These are phyloP conservation scores for Coffea canephora DNA, from an alignment of 257 asterid genomes.

Conservation along the genomic window DNA sequence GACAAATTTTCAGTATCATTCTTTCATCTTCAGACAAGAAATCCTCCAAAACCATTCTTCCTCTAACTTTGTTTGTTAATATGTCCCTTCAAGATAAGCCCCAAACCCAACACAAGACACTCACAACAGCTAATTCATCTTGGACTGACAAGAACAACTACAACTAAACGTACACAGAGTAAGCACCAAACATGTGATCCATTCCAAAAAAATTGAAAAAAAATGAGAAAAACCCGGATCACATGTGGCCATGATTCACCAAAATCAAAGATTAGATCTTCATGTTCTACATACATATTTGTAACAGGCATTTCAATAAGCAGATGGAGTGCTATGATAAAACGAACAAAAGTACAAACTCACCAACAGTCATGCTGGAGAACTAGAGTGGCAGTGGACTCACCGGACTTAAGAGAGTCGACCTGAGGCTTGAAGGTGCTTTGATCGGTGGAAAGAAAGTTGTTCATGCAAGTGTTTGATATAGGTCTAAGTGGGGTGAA, in stretches of 20 bases:
- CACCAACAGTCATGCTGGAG: no score
- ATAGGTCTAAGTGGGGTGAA: conserved; percentile 15
- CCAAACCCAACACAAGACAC: neutral
- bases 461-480: conserved; percentile 12
- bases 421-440: neutral
- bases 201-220: neutral
- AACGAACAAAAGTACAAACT: neutral
- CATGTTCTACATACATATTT: neutral
- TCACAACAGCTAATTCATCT: no score
- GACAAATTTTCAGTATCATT: no score
- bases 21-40: neutral
- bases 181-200: neutral
- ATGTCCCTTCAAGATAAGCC: neutral
- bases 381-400: conserved; percentile 8
- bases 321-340: conserved; percentile 17
- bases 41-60: neutral
- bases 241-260: neutral
- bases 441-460: conserved; percentile 26
- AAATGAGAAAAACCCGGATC: neutral
- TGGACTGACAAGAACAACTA: neutral
- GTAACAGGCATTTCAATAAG: conserved; percentile 50
- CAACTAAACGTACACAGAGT: neutral
- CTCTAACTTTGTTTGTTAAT: neutral
- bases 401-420: conserved; percentile 27
- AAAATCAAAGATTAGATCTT: neutral